Percentiles rank a stretch among this genome's conserved stretches.
These are phyloP conservation scores for Gossypium trilobum DNA, from an alignment of 441 rosid species.

Conservation along the genomic window DNA sequence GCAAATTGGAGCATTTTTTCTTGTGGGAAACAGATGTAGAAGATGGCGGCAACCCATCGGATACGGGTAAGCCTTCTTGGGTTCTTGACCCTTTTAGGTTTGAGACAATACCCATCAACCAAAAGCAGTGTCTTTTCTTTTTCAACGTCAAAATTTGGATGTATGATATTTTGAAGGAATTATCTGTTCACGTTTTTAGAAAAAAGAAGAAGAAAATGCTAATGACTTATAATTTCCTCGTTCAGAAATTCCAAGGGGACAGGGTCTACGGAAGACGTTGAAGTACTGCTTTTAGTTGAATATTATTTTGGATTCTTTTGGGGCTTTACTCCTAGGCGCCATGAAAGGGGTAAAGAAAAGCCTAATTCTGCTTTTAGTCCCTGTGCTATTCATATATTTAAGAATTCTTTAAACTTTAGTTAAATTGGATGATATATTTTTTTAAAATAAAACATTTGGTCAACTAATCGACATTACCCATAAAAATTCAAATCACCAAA, in stretches of 20 bases:
- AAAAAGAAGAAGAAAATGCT: not conserved
- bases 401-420: too few relatives aligned
- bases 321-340: not conserved
- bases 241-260: not conserved
- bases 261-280: not conserved
- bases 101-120: conserved; percentile 45
- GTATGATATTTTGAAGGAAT: not conserved
- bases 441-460: too few relatives aligned
- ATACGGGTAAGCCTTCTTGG: conserved; percentile 26
- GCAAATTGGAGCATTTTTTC: conserved; percentile 46
- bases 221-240: not conserved
- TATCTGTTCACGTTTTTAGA: not conserved
- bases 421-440: too few relatives aligned
- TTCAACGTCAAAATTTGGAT: too few relatives aligned
- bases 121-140: not conserved
- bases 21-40: conserved; percentile 24
- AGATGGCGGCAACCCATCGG: conserved; percentile 27
- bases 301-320: not conserved
- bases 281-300: not conserved
- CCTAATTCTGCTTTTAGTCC: too few relatives aligned
- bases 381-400: too few relatives aligned
- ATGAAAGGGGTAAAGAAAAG: not conserved
- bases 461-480: too few relatives aligned
- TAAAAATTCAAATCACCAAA: too few relatives aligned
- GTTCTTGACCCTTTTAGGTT: conserved; percentile 48